A percentile compares a stretch with the other conserved stretches of the same genome.
phyloP scores from a whole-genome alignment of 148 eudicot genomes.

The Polygonum maritimum region DNA sequence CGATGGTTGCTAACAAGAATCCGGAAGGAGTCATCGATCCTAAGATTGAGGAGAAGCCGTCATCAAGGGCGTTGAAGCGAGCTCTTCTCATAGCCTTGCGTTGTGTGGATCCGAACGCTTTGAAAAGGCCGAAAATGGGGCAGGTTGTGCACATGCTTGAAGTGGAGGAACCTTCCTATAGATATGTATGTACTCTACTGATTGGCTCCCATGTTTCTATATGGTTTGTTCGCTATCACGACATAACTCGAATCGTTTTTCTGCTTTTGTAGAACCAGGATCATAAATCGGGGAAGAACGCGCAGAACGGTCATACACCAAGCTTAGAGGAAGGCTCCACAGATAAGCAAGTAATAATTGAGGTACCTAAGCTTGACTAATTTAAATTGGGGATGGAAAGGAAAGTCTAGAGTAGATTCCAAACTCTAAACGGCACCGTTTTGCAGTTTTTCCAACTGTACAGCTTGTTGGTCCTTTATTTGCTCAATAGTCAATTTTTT shows the following conservation, averaged over 20 bases:
- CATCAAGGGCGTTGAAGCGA: conserved; percentile 46
- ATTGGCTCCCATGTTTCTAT: not conserved
- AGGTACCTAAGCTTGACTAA: not conserved
- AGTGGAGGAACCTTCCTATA: conserved; percentile 8
- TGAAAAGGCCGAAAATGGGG: conserved; percentile 12
- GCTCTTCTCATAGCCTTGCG: conserved; percentile 51
- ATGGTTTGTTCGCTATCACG: not conserved
- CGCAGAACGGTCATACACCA: not conserved
- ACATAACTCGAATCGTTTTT: not conserved
- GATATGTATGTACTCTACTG: conserved; percentile 1
- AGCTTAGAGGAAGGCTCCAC: not conserved
- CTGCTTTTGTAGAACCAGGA: not conserved
- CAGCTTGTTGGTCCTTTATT: not conserved
- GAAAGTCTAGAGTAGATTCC: not conserved
- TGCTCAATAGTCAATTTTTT: not conserved
- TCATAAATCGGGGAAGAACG: conserved; percentile 2
- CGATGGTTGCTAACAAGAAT: conserved; percentile 46
- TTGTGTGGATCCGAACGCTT: conserved; percentile 55
- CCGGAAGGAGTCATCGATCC: conserved; percentile 68
- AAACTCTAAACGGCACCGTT: not conserved
- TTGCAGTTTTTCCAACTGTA: not conserved
- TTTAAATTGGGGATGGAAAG: not conserved
- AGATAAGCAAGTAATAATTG: not conserved
- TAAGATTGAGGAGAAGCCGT: conserved; percentile 48
- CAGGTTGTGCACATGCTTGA: conserved; percentile 10